Conservation (phyloP, 257 asterid species). For the Solanum pimpinellifolium region DNA sequence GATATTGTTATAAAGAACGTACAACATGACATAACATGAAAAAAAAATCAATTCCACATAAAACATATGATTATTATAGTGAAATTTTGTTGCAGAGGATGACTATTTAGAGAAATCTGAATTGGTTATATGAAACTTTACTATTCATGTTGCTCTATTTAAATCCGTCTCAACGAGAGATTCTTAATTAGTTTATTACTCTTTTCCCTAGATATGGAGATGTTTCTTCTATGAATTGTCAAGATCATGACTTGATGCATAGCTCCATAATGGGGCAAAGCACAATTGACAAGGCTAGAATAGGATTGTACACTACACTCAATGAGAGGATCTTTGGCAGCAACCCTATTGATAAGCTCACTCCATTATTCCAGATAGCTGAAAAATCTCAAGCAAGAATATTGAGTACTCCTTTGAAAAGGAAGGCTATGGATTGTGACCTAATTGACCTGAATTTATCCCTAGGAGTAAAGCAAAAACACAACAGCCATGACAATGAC, state of each 20-base stretch:
- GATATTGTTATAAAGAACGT: no score
- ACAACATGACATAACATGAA: background rate
- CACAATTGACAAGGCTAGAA: slow-evolving; percentile 13
- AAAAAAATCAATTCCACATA: background rate
- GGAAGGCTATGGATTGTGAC: slow-evolving; percentile 23
- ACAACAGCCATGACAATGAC: background rate
- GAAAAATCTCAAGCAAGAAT: background rate
- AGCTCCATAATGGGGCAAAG: slow-evolving; percentile 9
- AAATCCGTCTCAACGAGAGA: background rate
- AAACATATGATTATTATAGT: background rate
- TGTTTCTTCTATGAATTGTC: slow-evolving; percentile 10
- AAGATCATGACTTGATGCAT: slow-evolving; percentile 28
- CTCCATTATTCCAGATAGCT: background rate
- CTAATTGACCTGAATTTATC: slow-evolving; percentile 47
- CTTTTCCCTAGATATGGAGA: slow-evolving; percentile 34
- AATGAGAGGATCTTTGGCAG: background rate
- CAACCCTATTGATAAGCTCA: background rate
- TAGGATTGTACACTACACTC: background rate
- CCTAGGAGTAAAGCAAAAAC: slow-evolving; percentile 23
- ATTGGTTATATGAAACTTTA: background rate
- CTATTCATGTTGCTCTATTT: background rate
- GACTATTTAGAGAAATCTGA: background rate
- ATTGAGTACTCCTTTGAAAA: slow-evolving; percentile 11
- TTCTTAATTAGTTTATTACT: background rate
- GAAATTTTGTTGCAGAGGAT: background rate